Percentiles rank a stretch among this genome's conserved stretches.
Evolutionary conservation across 768 basidiomycete species (phyloP).

Genomic region (Psilocybe azurescens): DNA sequence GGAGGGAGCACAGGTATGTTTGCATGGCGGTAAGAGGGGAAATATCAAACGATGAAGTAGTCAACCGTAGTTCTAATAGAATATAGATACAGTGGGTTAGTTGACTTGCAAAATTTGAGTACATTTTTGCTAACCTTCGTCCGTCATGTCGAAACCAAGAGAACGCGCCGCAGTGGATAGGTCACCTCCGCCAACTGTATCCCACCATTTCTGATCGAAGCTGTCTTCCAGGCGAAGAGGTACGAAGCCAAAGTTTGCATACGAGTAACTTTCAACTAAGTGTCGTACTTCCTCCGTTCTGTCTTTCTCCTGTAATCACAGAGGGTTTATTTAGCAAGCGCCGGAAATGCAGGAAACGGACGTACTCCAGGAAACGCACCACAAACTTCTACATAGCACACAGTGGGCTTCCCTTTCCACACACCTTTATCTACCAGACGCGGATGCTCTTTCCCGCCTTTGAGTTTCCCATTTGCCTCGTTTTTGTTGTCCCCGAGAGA

Average conservation of each 20-base stretch:
- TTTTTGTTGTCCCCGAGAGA: slow-evolving; percentile 17
- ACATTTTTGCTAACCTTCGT: slow-evolving; percentile 50
- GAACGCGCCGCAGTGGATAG: slow-evolving; percentile 14
- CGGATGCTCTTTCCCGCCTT: slow-evolving; percentile 71
- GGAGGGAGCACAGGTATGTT: slow-evolving; percentile 66
- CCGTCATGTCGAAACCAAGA: slow-evolving; percentile 52
- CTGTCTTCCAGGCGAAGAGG: slow-evolving; percentile 75
- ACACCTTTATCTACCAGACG: slow-evolving; percentile 50
- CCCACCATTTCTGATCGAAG: slow-evolving; percentile 76
- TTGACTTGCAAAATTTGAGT: background rate
- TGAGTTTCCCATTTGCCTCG: slow-evolving; percentile 19
- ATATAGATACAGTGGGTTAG: no score
- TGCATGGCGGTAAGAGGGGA: slow-evolving; percentile 39
- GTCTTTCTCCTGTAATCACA: slow-evolving; percentile 52
- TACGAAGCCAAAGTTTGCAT: slow-evolving; percentile 53
- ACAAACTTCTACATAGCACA: slow-evolving; percentile 76
- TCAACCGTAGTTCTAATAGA: slow-evolving; percentile 36
- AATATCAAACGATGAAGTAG: slow-evolving; percentile 29
- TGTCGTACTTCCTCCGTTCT: slow-evolving; percentile 55
- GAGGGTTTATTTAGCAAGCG: slow-evolving; percentile 12
- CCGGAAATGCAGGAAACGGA: slow-evolving; percentile 16
- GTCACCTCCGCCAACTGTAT: slow-evolving; percentile 41
- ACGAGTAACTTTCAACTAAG: slow-evolving; percentile 48
- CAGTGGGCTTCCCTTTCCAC: slow-evolving; percentile 61
- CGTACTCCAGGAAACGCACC: slow-evolving; percentile 66